A percentile compares a stretch with the other conserved stretches of the same genome.
Evolutionary conservation across 2,329 filamentous ascomycete species (phyloP).

Genomic region (Calonectria ilicicola): DNA sequence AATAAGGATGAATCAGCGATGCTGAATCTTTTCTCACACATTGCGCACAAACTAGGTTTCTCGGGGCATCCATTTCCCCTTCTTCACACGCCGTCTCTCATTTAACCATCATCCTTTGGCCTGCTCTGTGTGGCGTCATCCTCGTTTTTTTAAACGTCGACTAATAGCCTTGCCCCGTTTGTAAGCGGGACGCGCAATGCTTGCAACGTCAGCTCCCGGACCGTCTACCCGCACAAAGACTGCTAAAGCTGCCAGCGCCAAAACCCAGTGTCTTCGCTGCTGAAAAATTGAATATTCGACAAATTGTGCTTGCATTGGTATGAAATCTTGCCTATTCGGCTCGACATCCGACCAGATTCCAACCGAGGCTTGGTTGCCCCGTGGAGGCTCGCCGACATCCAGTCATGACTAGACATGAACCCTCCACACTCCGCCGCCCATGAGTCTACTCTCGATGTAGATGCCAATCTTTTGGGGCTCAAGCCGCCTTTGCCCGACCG

Average conservation of each 20-base stretch:
- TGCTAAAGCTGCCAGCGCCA: not conserved
- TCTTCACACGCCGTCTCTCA: not conserved
- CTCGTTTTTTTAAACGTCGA: conserved; percentile 25
- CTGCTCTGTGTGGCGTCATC: conserved; percentile 36
- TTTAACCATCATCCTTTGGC: not conserved
- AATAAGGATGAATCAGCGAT: not conserved
- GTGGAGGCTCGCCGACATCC: conserved; percentile 23
- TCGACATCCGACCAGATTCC: not conserved
- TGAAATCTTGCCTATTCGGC: conserved; percentile 5
- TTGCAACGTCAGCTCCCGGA: conserved; percentile 46
- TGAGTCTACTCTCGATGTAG: conserved; percentile 24
- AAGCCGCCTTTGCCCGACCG: conserved; percentile 51
- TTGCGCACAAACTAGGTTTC: not conserved
- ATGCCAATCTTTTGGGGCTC: conserved; percentile 32
- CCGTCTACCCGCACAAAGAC: conserved; percentile 8
- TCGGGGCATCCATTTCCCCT: not conserved
- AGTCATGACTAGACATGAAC: conserved; percentile 43
- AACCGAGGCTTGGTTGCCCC: conserved; percentile 6
- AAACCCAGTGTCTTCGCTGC: conserved; percentile 9
- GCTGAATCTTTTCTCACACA: not conserved
- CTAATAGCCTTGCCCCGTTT: conserved; percentile 41
- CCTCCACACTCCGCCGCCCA: conserved; percentile 38
- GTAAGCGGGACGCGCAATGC: conserved; percentile 50
- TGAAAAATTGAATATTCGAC: not conserved
- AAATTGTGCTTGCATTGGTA: not conserved